Percentiles rank a stretch among this genome's conserved stretches.
Conservation (phyloP, 208 protist genomes). For the Leishmania aethiopica region DNA sequence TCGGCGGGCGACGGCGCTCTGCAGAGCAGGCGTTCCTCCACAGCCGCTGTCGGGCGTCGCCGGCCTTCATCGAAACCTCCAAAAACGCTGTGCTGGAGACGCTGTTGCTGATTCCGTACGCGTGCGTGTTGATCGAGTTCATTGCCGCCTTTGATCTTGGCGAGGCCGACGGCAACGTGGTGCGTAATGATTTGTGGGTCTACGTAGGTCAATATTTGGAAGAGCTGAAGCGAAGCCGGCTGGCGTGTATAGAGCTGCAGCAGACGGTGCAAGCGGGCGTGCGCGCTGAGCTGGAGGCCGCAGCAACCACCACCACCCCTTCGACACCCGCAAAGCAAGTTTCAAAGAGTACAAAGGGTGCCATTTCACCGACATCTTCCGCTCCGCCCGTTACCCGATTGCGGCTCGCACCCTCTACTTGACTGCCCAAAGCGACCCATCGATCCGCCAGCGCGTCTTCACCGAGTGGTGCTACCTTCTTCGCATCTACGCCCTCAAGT, state of each 20-base stretch:
- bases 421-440: constrained; percentile 20
- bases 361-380: constrained; percentile 39
- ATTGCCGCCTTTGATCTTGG: constrained; percentile 38
- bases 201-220: constrained; percentile 16
- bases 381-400: constrained; percentile 26
- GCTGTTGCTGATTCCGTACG: constrained; percentile 59
- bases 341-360: constrained; percentile 19
- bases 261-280: neutral
- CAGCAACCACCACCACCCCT: neutral
- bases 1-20: neutral
- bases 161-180: constrained; percentile 11
- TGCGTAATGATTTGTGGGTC: constrained; percentile 19
- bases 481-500: constrained; percentile 41
- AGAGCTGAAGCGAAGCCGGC: constrained; percentile 12
- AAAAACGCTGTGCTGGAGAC: constrained; percentile 8
- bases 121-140: constrained; percentile 68
- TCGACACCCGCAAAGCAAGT: neutral
- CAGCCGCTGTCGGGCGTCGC: neutral
- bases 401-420: constrained; percentile 19
- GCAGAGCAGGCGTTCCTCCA: too few relatives aligned
- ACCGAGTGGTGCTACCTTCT: constrained; percentile 55
- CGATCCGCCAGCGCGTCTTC: constrained; percentile 30
- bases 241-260: constrained; percentile 24
- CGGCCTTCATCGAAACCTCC: constrained; percentile 6
- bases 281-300: neutral